These are phyloP conservation scores for Penicillium italicum DNA, from an alignment of 2,329 filamentous ascomycete genomes.

Conservation along the genomic window DNA sequence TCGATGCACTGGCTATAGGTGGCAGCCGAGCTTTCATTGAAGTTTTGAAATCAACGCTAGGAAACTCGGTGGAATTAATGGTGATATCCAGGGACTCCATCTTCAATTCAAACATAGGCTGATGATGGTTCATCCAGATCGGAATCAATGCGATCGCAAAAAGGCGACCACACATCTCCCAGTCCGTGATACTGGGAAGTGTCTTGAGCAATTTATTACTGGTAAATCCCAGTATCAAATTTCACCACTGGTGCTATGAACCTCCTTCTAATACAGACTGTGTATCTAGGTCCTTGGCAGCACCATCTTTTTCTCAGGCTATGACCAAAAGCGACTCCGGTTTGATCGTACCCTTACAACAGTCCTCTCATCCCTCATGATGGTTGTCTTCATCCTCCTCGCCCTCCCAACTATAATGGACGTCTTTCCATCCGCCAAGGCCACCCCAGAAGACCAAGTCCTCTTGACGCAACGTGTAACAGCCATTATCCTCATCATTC, in stretches of 20 bases:
- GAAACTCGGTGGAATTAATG: constrained; percentile 78
- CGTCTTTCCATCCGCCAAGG: constrained; percentile 14
- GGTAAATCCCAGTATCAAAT: constrained; percentile 41
- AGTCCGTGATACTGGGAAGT: constrained; percentile 79
- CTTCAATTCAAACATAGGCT: neutral
- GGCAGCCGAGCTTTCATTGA: constrained; percentile 72
- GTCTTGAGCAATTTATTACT: constrained; percentile 81
- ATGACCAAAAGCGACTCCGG: constrained; percentile 15
- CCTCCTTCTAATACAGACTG: neutral
- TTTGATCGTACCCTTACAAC: constrained; percentile 20
- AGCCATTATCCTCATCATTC: constrained; percentile 9
- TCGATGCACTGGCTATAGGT: constrained; percentile 67
- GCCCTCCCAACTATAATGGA: constrained; percentile 18
- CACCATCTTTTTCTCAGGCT: constrained; percentile 14
- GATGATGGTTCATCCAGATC: neutral
- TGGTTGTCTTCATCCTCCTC: constrained; percentile 18
- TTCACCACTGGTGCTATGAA: neutral
- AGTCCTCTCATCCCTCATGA: constrained; percentile 22
- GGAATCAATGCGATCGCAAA: constrained; percentile 67
- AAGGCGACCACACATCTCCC: constrained; percentile 69
- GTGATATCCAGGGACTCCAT: constrained; percentile 47
- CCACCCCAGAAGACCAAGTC: constrained; percentile 6
- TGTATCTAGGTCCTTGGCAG: constrained; percentile 13
- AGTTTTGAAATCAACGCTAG: constrained; percentile 79
- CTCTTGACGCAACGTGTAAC: constrained; percentile 9